phyloP scores from a whole-genome alignment of 2,329 filamentous ascomycete genomes.

The Arthrinium puccinioides region DNA sequence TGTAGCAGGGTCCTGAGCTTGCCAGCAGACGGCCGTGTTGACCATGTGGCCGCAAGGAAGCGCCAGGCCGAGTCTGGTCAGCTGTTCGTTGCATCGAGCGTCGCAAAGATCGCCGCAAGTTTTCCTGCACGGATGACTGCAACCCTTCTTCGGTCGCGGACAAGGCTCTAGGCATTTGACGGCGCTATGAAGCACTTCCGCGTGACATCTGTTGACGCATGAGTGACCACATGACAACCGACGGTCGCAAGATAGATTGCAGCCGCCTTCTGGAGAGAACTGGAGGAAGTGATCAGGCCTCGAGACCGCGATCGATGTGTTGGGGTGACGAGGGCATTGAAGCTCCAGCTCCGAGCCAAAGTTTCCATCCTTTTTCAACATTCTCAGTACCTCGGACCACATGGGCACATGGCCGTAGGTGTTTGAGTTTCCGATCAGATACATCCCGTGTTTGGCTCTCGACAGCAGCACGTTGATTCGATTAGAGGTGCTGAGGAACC shows the following conservation, averaged over 20 bases:
- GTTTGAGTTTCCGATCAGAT: slow-evolving; percentile 58
- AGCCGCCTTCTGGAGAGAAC: slow-evolving; percentile 57
- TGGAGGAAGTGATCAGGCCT: slow-evolving; percentile 49
- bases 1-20: slow-evolving; percentile 31
- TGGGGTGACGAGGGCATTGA: slow-evolving; percentile 53
- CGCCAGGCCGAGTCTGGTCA: slow-evolving; percentile 20
- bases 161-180: slow-evolving; percentile 39
- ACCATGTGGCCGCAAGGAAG: slow-evolving; percentile 36
- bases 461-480: slow-evolving; percentile 63
- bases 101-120: slow-evolving; percentile 36
- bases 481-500: slow-evolving; percentile 60
- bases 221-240: slow-evolving; percentile 40
- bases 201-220: slow-evolving; percentile 39
- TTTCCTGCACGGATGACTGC: slow-evolving; percentile 35
- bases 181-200: slow-evolving; percentile 36
- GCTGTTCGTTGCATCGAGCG: slow-evolving; percentile 23
- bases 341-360: slow-evolving; percentile 46
- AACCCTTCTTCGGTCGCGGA: slow-evolving; percentile 30
- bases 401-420: slow-evolving; percentile 52
- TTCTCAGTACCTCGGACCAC: slow-evolving; percentile 53
- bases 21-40: slow-evolving; percentile 25
- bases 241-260: slow-evolving; percentile 40
- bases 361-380: slow-evolving; percentile 37
- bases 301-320: slow-evolving; percentile 40
- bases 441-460: slow-evolving; percentile 63